Evolutionary conservation across 176 grass and related monocot species (phyloP).

Genomic region (Melocanna baccifera): DNA sequence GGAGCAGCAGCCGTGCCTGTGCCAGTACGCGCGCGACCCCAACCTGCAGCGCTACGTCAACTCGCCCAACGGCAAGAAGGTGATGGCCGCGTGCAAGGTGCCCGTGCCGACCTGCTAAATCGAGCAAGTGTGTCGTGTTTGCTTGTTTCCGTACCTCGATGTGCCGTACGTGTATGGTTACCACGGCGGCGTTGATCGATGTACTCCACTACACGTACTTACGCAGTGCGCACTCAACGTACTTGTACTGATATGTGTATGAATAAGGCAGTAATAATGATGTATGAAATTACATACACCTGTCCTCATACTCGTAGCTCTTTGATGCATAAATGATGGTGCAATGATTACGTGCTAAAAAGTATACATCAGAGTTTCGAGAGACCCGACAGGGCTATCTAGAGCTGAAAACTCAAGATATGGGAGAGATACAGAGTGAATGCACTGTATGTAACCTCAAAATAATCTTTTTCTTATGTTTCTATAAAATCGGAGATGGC

Average conservation of each 20-base stretch:
- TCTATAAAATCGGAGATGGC: no score
- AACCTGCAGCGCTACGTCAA: conserved; percentile 51
- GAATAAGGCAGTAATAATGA: conserved; percentile 10
- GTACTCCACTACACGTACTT: neutral
- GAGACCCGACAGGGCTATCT: no score
- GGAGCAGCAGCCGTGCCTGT: conserved; percentile 72
- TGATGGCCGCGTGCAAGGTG: conserved; percentile 37
- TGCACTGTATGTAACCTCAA: no score
- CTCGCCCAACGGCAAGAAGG: conserved; percentile 55
- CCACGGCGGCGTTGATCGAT: neutral
- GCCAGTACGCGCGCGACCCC: conserved; percentile 71
- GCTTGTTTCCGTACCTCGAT: neutral
- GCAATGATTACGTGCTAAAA: no score
- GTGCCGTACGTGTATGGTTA: neutral
- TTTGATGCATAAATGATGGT: neutral
- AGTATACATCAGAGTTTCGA: no score
- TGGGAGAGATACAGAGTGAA: no score
- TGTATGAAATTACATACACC: neutral
- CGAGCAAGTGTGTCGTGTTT: neutral
- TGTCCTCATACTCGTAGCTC: neutral
- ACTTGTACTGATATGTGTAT: neutral
- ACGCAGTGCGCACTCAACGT: neutral
- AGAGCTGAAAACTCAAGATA: no score
- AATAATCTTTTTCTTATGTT: no score
- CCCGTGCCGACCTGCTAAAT: conserved; percentile 41